A percentile compares a stretch with the other conserved stretches of the same genome.
These are phyloP conservation scores for Penicillium crystallinum DNA, from an alignment of 495 filamentous ascomycete species.

Conservation along the genomic window DNA sequence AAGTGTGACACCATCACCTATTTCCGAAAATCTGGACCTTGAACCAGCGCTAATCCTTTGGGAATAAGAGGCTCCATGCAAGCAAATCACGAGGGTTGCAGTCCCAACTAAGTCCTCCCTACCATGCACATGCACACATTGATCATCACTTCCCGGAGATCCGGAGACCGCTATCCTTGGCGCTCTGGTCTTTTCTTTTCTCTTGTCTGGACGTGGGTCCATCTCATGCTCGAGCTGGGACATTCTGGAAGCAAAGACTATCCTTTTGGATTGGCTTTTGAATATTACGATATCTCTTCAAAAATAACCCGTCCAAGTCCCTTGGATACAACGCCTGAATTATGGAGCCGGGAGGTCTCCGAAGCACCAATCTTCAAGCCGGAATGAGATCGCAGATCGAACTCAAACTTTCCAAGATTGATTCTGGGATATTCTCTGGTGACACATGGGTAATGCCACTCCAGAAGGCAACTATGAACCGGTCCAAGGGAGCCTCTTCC, in stretches of 20 bases:
- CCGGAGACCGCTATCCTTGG: not conserved
- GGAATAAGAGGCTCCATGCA: slow-evolving; percentile 25
- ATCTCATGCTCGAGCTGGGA: not conserved
- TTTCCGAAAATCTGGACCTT: slow-evolving; percentile 18
- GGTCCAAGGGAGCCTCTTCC: slow-evolving; percentile 3
- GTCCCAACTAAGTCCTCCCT: not conserved
- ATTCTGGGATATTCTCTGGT: not conserved
- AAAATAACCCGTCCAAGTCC: slow-evolving; percentile 15
- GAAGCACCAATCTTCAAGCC: not conserved
- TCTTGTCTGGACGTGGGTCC: not conserved
- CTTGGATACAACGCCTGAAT: slow-evolving; percentile 9
- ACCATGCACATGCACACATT: slow-evolving; percentile 5
- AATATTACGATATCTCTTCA: not conserved
- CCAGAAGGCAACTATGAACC: slow-evolving; percentile 1
- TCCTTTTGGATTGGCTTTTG: not conserved
- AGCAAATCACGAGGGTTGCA: slow-evolving; percentile 21
- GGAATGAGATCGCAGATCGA: slow-evolving; percentile 4
- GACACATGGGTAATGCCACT: not conserved
- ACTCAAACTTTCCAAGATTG: not conserved
- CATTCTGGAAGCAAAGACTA: not conserved
- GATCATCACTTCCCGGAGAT: not conserved
- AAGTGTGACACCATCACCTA: slow-evolving; percentile 6
- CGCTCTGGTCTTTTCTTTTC: not conserved
- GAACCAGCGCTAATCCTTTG: slow-evolving; percentile 22
- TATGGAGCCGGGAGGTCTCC: slow-evolving; percentile 11